Evolutionary conservation across 192 early-diverging fungal genomes (phyloP), one percentile per base, ranked within the genome.

Genomic region (Pilaira anomala): DNA sequence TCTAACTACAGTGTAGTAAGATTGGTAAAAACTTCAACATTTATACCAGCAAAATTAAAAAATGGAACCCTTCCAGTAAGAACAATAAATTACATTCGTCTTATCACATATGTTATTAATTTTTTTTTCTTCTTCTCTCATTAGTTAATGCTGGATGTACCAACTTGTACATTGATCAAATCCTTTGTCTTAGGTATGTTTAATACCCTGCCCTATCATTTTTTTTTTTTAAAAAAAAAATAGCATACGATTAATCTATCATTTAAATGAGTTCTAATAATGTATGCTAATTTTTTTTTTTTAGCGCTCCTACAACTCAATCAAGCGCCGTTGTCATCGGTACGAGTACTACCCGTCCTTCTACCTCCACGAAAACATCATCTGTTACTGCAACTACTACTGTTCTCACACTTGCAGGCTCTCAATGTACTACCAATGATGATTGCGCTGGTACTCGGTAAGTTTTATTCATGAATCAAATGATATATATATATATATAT

Each of bases 1-100:
- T 7, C 30, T 18, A 36, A 3, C 18, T 49, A 6, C 48, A 67
- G 49, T 67, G 66, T 22, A 60, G 48, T 42, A 67, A 60, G 0
- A 60, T 67, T 45, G 40, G 25, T 16, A 19, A 29, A 13, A 51
- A 48, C 1, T 60, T 64, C 4, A 54, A 39, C 14, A 59, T 67
- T 13, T 45, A 24, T 12, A 25, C 55, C 12, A 46, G 25, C 8
- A 25, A 63, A 6, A 24, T 67, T 14, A n/a, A 70, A 60, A 66
- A 69, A 8, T 63, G 61, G 67, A 63, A 69, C 16, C 67, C 61
- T 63, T 16, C 60, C 19, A 33, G 66, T 68, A 60, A 61, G 42
- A n/a, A n/a, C n/a, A n/a, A n/a, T n/a, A n/a, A n/a, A n/a, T n/a
- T n/a, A n/a, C n/a, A n/a, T 5, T 3, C 18, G n/a, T 1, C 3